These are phyloP conservation scores for Diaporthe nobilis DNA, from an alignment of 2,329 filamentous ascomycete genomes.

Conservation along the genomic window DNA sequence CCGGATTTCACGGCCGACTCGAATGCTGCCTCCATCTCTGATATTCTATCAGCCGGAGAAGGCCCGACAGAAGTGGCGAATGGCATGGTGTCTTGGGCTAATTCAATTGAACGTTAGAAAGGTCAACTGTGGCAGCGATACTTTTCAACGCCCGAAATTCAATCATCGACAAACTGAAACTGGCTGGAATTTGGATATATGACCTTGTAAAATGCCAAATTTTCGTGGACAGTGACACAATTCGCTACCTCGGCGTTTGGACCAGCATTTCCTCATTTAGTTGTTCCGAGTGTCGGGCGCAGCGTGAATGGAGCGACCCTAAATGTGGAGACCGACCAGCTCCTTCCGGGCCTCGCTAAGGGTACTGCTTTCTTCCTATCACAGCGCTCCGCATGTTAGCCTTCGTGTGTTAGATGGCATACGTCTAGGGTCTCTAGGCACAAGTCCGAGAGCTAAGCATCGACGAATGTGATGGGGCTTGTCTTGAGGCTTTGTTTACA, in stretches of 20 bases:
- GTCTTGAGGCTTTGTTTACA: background rate
- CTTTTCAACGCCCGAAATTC: background rate
- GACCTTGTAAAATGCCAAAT: background rate
- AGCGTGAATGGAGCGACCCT: background rate
- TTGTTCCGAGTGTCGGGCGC: background rate
- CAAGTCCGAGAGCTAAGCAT: background rate
- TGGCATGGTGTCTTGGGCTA: slow-evolving; percentile 3
- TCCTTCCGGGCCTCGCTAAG: background rate
- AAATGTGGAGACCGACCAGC: background rate
- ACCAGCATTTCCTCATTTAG: background rate
- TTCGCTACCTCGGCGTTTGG: background rate
- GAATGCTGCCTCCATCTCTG: background rate
- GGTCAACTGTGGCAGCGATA: background rate
- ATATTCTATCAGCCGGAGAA: background rate
- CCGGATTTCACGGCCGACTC: background rate
- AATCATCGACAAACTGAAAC: background rate
- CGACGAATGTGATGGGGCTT: background rate
- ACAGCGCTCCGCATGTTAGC: background rate
- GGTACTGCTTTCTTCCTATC: background rate
- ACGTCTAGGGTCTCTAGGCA: background rate
- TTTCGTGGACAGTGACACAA: background rate
- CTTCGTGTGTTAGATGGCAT: background rate
- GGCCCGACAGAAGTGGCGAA: background rate
- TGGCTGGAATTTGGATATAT: background rate
- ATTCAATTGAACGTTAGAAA: background rate